phyloP scores from a whole-genome alignment of 495 filamentous ascomycete genomes.

The Cladorrhinum samala region DNA sequence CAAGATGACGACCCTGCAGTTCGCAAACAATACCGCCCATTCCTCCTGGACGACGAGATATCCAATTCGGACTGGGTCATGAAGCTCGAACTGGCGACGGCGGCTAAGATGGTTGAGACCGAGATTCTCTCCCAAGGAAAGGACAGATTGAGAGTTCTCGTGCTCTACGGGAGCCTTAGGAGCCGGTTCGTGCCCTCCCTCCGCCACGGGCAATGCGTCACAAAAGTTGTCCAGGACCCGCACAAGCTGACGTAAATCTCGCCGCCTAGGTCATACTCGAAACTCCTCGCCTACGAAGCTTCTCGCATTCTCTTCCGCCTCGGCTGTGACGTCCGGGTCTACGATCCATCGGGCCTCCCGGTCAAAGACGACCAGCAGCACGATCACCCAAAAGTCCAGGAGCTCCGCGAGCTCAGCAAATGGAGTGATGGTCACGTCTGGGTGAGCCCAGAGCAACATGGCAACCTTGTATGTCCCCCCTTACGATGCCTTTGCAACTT shows the following conservation, averaged over 20 bases:
- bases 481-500: background rate
- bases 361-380: slow-evolving; percentile 57
- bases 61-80: slow-evolving; percentile 48
- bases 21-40: slow-evolving; percentile 53
- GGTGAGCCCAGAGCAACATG: slow-evolving; percentile 66
- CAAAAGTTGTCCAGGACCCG: background rate
- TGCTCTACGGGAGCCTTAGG: slow-evolving; percentile 59
- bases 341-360: slow-evolving; percentile 54
- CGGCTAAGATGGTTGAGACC: slow-evolving; percentile 43
- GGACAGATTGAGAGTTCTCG: slow-evolving; percentile 52
- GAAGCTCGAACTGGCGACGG: slow-evolving; percentile 52
- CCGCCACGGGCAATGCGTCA: too few species aligned
- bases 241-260: background rate
- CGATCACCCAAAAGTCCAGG: slow-evolving; percentile 56
- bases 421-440: slow-evolving; percentile 71
- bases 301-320: slow-evolving; percentile 58
- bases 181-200: slow-evolving; percentile 26
- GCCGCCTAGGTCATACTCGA: slow-evolving; percentile 61
- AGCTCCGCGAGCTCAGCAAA: slow-evolving; percentile 54
- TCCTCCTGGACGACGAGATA: slow-evolving; percentile 39
- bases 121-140: slow-evolving; percentile 35
- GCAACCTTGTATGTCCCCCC: slow-evolving; percentile 48
- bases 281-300: slow-evolving; percentile 56
- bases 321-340: slow-evolving; percentile 63
- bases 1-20: slow-evolving; percentile 44